phyloP scores from a whole-genome alignment of 2,329 filamentous ascomycete genomes.

The Ophiocordyceps sinensis region DNA sequence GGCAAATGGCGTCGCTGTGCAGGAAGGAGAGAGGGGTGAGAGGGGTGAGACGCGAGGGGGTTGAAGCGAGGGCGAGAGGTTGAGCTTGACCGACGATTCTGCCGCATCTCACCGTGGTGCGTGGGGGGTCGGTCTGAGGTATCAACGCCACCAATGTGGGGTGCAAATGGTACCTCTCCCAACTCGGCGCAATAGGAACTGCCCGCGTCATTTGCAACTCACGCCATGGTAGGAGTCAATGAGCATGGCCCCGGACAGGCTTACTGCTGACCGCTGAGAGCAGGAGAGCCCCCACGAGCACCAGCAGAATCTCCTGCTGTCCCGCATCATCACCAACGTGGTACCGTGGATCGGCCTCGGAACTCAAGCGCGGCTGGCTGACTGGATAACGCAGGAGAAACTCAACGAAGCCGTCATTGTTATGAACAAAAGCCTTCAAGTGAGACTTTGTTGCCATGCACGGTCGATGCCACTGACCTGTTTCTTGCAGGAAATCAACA shows the following conservation, averaged over 20 bases:
- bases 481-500: constrained; percentile 69
- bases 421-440: constrained; percentile 84
- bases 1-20: too few relatives aligned
- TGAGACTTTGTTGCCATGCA: constrained; percentile 16
- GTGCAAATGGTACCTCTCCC: not conserved
- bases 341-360: constrained; percentile 36
- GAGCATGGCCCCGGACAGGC: not conserved
- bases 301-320: constrained; percentile 85
- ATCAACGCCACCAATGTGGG: not conserved
- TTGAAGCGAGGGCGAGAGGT: not conserved
- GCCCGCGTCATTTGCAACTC: too few relatives aligned
- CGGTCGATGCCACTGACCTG: not conserved
- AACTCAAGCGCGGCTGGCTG: not conserved
- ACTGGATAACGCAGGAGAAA: constrained; percentile 57
- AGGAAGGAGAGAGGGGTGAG: not conserved
- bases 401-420: constrained; percentile 87
- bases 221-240: not conserved
- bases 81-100: constrained; percentile 10
- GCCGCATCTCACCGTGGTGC: constrained; percentile 21
- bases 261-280: not conserved
- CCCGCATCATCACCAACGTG: constrained; percentile 93
- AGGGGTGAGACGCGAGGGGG: not conserved
- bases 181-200: too few relatives aligned
- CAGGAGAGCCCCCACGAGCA: constrained; percentile 95
- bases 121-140: too few relatives aligned